Conservation (phyloP, 345 rosid species). For the Pelargonium nanum region DNA sequence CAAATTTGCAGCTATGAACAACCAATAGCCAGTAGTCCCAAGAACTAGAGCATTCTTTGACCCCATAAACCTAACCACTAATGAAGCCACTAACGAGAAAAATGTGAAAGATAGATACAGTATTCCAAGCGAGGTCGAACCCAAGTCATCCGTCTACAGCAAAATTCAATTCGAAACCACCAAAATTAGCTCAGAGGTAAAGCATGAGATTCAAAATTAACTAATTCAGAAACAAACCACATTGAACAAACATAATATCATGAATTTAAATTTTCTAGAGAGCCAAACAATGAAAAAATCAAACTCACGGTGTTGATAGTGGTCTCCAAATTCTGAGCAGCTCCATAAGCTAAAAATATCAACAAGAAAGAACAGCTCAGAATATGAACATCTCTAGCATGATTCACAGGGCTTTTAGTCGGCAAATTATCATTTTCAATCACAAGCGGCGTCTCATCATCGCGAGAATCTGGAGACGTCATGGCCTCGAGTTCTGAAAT, state of each 20-base stretch:
- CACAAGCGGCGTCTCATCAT: not conserved
- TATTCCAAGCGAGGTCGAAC: conserved; percentile 81
- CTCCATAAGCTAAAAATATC: conserved; percentile 78
- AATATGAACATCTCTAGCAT: conserved; percentile 62
- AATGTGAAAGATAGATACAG: conserved; percentile 72
- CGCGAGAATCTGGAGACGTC: not conserved
- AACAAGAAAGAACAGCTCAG: conserved; percentile 70
- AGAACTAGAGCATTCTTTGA: conserved; percentile 73
- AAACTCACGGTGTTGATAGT: conserved; percentile 59
- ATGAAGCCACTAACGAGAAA: conserved; percentile 70
- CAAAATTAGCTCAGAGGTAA: not conserved
- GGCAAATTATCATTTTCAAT: conserved; percentile 1
- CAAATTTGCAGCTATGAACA: conserved; percentile 83
- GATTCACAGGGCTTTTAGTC: conserved; percentile 22
- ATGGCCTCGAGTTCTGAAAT: not conserved
- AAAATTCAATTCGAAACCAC: conserved; percentile 8
- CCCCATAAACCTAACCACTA: conserved; percentile 71
- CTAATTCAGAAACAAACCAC: not conserved
- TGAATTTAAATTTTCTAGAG: no score
- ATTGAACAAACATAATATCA: no score
- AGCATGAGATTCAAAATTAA: not conserved
- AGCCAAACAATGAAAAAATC: not conserved
- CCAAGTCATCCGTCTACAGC: conserved; percentile 56
- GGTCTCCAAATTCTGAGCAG: conserved; percentile 91
- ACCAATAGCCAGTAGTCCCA: conserved; percentile 88